Evolutionary conservation across 305 asterid genomes (phyloP).

Genomic region (Withania somnifera): DNA sequence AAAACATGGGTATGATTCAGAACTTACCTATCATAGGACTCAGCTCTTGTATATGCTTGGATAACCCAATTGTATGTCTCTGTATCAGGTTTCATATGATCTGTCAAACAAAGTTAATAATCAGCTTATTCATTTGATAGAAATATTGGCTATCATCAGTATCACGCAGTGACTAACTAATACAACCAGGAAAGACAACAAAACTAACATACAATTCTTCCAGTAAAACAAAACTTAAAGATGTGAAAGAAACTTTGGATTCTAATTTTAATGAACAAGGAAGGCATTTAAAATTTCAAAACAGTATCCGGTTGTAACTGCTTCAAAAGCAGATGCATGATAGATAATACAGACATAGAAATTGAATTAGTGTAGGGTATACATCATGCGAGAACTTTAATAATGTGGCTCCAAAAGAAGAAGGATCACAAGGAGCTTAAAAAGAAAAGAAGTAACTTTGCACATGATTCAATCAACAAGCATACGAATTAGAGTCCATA

Average conservation of each 20-base stretch:
- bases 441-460: not conserved
- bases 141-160: not conserved
- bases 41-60: slow-evolving; percentile 98
- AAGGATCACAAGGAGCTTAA: not conserved
- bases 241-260: not conserved
- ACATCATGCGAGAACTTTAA: not conserved
- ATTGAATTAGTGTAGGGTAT: not conserved
- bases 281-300: not conserved
- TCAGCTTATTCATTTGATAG: slow-evolving; percentile 10
- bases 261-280: not conserved
- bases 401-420: not conserved
- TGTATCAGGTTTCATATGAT: slow-evolving; percentile 86
- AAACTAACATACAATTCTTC: not conserved
- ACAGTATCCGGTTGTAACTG: not conserved
- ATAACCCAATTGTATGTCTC: slow-evolving; percentile 99
- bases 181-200: not conserved
- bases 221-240: not conserved
- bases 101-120: slow-evolving; percentile 40
- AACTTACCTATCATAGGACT: slow-evolving; percentile 81
- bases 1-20: not conserved
- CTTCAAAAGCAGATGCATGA: not conserved
- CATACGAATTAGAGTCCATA: not conserved
- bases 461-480: not conserved
- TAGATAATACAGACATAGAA: not conserved
- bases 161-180: not conserved